Evolutionary conservation across 1,139 yeast species (phyloP).

Genomic region (Candida sojae): DNA sequence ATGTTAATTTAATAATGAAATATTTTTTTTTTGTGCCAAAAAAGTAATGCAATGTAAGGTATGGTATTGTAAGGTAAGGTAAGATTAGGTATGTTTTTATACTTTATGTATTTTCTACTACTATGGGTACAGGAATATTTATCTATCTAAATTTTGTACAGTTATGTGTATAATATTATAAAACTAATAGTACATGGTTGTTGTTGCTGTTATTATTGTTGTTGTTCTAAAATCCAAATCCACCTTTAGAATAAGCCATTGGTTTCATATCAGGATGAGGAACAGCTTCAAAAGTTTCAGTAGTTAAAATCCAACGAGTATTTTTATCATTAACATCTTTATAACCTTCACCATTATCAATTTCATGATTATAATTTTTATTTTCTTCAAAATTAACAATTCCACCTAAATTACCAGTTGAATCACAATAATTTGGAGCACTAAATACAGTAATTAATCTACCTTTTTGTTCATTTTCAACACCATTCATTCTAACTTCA

Average conservation of each 20-base stretch:
- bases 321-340: slow-evolving; percentile 45
- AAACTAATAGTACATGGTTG: too few species aligned
- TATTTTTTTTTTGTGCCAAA: too few species aligned
- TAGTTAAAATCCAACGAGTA: slow-evolving; percentile 52
- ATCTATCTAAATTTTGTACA: too few species aligned
- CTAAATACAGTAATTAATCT: slow-evolving; percentile 87
- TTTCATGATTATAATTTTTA: slow-evolving; percentile 26
- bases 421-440: slow-evolving; percentile 97
- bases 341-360: slow-evolving; percentile 53
- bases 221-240: slow-evolving; percentile 41
- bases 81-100: too few species aligned
- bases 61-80: too few species aligned
- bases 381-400: slow-evolving; percentile 63
- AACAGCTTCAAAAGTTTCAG: slow-evolving; percentile 71
- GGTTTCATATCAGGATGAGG: slow-evolving; percentile 92
- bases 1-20: too few species aligned
- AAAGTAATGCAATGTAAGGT: too few species aligned
- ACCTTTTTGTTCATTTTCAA: slow-evolving; percentile 84
- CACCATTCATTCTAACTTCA: slow-evolving; percentile 92
- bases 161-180: too few species aligned
- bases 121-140: too few species aligned
- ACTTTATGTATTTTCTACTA: too few species aligned
- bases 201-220: too few species aligned
- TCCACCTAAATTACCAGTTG: slow-evolving; percentile 89
- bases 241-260: slow-evolving; percentile 88